A percentile compares a stretch with the other conserved stretches of the same genome.
Conservation (phyloP, 2,329 filamentous ascomycete genomes). For the Trichoderma breve region DNA sequence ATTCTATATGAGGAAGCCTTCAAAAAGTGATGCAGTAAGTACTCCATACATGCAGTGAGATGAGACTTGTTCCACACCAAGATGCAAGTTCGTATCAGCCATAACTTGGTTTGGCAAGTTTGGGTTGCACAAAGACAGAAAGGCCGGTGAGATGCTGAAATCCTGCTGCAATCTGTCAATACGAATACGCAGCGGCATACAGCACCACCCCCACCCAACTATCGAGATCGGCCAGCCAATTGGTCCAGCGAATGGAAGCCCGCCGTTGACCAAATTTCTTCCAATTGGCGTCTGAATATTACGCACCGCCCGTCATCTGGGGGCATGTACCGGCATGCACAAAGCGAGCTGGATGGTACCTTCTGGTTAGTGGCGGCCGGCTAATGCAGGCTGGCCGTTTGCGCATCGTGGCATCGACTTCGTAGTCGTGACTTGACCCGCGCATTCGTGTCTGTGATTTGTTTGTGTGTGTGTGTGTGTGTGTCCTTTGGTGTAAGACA, state of each 20-base stretch:
- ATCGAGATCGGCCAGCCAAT: not conserved
- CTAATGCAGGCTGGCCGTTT: constrained; percentile 9
- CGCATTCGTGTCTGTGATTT: not conserved
- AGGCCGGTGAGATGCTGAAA: not conserved
- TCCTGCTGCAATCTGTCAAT: not conserved
- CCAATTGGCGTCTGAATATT: constrained; percentile 36
- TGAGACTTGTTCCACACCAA: not conserved
- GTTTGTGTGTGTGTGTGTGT: not conserved
- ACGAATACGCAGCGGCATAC: constrained; percentile 17
- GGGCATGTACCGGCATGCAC: not conserved
- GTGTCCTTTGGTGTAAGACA: too few species aligned
- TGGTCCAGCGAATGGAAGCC: not conserved
- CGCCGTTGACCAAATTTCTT: constrained; percentile 24
- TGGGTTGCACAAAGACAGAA: not conserved
- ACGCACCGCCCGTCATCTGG: constrained; percentile 25
- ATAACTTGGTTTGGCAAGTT: not conserved
- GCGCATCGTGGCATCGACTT: not conserved
- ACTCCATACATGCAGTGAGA: not conserved
- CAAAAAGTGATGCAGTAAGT: not conserved
- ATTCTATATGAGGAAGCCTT: not conserved
- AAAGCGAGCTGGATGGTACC: not conserved
- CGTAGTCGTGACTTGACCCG: not conserved
- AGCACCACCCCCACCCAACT: not conserved
- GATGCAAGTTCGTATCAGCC: not conserved
- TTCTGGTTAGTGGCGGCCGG: not conserved